These are phyloP conservation scores for Oryza australiensis DNA, from an alignment of 176 grass and related monocot genomes.

Conservation along the genomic window DNA sequence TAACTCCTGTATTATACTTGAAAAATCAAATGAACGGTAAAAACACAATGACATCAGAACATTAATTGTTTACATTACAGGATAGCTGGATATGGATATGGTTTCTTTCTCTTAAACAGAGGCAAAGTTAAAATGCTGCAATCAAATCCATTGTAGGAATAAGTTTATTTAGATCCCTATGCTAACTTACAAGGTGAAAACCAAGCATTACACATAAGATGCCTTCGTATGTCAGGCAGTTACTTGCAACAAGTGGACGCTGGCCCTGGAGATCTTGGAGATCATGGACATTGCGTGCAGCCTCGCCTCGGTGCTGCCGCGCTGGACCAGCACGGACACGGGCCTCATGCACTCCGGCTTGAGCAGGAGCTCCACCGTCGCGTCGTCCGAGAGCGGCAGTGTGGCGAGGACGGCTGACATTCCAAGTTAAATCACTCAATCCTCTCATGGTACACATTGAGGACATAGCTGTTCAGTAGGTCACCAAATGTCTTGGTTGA, in stretches of 20 bases:
- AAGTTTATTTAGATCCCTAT: background rate
- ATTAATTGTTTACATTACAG: background rate
- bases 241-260: slow-evolving; percentile 12
- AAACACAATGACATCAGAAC: slow-evolving; percentile 13
- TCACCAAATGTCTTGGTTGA: slow-evolving; percentile 83
- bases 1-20: slow-evolving; percentile 2
- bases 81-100: background rate
- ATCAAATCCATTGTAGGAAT: background rate
- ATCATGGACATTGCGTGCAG: slow-evolving; percentile 61
- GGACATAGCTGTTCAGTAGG: too few relatives aligned
- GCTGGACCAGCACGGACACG: slow-evolving; percentile 55
- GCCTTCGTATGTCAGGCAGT: background rate
- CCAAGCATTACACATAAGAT: background rate
- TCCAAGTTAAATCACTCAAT: too few relatives aligned
- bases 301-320: slow-evolving; percentile 69
- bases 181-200: background rate
- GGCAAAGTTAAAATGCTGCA: background rate
- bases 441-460: too few relatives aligned
- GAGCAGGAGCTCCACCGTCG: slow-evolving; percentile 47
- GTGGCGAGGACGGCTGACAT: slow-evolving; percentile 45
- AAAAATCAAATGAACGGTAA: slow-evolving; percentile 24
- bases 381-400: slow-evolving; percentile 35
- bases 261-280: slow-evolving; percentile 48
- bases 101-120: background rate
- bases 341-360: slow-evolving; percentile 57